phyloP scores from a whole-genome alignment of 1,139 yeast species.

The Eremothecium cymbalariae region DNA sequence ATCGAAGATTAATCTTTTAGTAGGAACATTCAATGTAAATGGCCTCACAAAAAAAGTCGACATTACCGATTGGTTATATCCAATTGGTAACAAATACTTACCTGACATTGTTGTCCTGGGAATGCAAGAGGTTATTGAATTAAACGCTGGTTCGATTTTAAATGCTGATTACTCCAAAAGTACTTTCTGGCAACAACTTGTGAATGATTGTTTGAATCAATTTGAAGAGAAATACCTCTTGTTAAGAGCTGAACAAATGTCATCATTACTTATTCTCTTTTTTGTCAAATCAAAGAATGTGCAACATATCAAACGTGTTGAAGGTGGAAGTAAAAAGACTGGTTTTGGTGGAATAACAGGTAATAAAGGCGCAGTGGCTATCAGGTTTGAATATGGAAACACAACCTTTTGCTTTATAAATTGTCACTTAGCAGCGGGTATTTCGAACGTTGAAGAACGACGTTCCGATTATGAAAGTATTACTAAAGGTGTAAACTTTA shows the following conservation, averaged over 20 bases:
- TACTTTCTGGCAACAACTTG: constrained; percentile 52
- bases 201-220: constrained; percentile 49
- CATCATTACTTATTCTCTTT: constrained; percentile 68
- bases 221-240: constrained; percentile 47
- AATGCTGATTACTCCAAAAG: constrained; percentile 62
- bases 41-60: constrained; percentile 55
- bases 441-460: constrained; percentile 66
- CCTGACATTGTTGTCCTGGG: constrained; percentile 78
- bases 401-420: constrained; percentile 73
- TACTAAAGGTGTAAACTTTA: constrained; percentile 36
- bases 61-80: constrained; percentile 75
- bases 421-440: constrained; percentile 91
- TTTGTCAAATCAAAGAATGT: constrained; percentile 53
- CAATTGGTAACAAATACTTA: constrained; percentile 44
- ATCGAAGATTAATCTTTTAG: constrained; percentile 54
- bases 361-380: constrained; percentile 89
- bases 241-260: constrained; percentile 78
- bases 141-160: constrained; percentile 76
- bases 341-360: constrained; percentile 95
- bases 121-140: constrained; percentile 84
- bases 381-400: constrained; percentile 67
- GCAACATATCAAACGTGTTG: constrained; percentile 52
- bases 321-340: constrained; percentile 78
- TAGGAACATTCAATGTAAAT: constrained; percentile 84
- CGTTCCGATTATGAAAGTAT: constrained; percentile 74